phyloP scores from a whole-genome alignment of 2,329 filamentous ascomycete species.

The Stemphylium lycopersici region DNA sequence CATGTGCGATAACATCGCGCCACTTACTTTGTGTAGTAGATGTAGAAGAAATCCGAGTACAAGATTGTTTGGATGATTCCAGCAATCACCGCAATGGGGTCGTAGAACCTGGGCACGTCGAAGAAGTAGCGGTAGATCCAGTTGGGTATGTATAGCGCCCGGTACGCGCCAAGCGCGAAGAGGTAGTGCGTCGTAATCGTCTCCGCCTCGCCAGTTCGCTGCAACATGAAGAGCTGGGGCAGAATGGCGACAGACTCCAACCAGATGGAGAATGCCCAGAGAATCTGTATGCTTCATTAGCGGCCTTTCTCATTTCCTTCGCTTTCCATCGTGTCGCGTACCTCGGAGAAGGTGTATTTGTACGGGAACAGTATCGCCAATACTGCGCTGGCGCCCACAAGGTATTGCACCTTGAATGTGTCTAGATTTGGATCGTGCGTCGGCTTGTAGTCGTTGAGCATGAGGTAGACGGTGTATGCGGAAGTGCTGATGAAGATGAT shows the following conservation, averaged over 20 bases:
- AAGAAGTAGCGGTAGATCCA: conserved; percentile 92
- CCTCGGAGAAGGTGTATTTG: conserved; percentile 76
- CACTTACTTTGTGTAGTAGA: conserved; percentile 90
- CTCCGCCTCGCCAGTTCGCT: conserved; percentile 95
- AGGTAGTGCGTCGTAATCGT: conserved; percentile 99
- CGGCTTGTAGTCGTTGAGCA: conserved; percentile 96
- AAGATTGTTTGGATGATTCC: conserved; percentile 92
- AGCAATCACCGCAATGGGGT: conserved; percentile 86
- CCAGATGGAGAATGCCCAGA: conserved; percentile 99
- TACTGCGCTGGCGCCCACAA: conserved; percentile 79
- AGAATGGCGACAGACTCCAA: conserved; percentile 95
- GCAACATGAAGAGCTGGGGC: conserved; percentile 97
- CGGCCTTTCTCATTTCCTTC: neutral
- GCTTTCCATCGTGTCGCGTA: conserved; percentile 29
- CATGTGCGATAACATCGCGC: neutral
- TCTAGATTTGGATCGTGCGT: conserved; percentile 97
- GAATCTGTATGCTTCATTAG: conserved; percentile 64
- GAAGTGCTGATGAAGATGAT: conserved; percentile 90
- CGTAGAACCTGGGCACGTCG: conserved; percentile 71
- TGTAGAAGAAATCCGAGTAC: conserved; percentile 99
- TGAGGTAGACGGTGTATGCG: conserved; percentile 94
- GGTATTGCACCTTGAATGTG: conserved; percentile 95
- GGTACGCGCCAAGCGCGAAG: conserved; percentile 88
- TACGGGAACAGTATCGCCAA: conserved; percentile 85
- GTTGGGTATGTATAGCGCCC: conserved; percentile 96